These are phyloP conservation scores for Sporisorium exsertum DNA, from an alignment of 1,284 basidiomycete species.

Conservation along the genomic window DNA sequence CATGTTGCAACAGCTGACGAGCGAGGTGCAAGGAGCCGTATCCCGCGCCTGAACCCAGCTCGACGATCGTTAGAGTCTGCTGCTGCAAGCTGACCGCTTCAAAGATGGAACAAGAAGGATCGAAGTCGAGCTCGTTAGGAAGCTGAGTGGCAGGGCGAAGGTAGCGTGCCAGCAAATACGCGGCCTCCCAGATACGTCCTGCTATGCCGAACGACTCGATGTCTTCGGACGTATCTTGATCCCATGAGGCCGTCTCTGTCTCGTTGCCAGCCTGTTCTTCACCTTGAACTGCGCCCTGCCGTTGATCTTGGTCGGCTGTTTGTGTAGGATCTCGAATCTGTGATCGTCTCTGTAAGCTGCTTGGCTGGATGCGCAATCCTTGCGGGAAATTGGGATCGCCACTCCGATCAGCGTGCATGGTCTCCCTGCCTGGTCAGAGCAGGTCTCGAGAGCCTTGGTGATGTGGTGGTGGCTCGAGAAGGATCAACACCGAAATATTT, in stretches of 20 bases:
- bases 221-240: conserved; percentile 56
- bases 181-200: conserved; percentile 67
- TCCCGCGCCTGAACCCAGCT: conserved; percentile 66
- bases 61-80: conserved; percentile 41
- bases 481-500: not conserved
- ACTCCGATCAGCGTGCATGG: conserved; percentile 25
- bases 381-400: conserved; percentile 61
- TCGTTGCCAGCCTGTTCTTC: not conserved
- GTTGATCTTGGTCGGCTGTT: not conserved
- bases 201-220: conserved; percentile 66
- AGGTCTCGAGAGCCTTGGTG: conserved; percentile 9
- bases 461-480: not conserved
- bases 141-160: conserved; percentile 23
- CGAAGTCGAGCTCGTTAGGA: conserved; percentile 39
- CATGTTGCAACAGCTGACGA: conserved; percentile 32
- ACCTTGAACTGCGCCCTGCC: not conserved
- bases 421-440: conserved; percentile 11
- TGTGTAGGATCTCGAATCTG: no score
- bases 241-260: conserved; percentile 35
- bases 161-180: conserved; percentile 58
- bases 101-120: conserved; percentile 61
- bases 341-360: conserved; percentile 31
- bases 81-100: not conserved
- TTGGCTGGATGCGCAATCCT: conserved; percentile 53
- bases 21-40: conserved; percentile 64